Evolutionary conservation across 495 filamentous ascomycete genomes (phyloP).

Genomic region (Tuber aestivum): DNA sequence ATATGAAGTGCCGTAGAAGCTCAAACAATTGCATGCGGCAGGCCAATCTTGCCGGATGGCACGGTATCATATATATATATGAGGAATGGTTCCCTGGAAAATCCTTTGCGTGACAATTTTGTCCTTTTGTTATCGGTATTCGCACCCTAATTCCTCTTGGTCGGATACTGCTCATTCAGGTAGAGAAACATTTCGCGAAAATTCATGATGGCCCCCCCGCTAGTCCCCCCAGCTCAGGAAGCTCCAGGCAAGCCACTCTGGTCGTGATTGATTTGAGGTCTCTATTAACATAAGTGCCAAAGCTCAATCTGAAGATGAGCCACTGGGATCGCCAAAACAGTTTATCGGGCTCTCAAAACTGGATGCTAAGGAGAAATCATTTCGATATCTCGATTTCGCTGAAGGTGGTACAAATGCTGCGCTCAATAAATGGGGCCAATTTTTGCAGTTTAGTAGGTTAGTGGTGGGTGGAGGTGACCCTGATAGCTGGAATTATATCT

Average conservation of each 20-base stretch:
- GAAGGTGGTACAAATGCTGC: background rate
- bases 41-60: no score
- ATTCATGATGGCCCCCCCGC: background rate
- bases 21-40: no score
- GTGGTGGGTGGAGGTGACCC: background rate
- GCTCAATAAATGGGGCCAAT: background rate
- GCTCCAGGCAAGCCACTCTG: background rate
- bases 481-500: background rate
- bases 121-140: background rate
- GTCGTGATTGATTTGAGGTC: background rate
- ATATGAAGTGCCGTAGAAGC: no score
- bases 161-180: background rate
- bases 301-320: background rate
- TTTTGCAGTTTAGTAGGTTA: background rate
- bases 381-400: constrained; percentile 1
- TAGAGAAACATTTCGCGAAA: background rate
- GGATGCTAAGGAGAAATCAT: background rate
- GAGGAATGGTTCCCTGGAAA: background rate
- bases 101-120: background rate
- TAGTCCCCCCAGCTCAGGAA: background rate
- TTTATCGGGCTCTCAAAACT: background rate
- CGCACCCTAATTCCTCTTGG: background rate
- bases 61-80: background rate
- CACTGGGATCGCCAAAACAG: background rate
- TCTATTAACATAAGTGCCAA: background rate